Evolutionary conservation across 352 stramenopile genomes (phyloP).

Genomic region (Phytophthora tubulina): DNA sequence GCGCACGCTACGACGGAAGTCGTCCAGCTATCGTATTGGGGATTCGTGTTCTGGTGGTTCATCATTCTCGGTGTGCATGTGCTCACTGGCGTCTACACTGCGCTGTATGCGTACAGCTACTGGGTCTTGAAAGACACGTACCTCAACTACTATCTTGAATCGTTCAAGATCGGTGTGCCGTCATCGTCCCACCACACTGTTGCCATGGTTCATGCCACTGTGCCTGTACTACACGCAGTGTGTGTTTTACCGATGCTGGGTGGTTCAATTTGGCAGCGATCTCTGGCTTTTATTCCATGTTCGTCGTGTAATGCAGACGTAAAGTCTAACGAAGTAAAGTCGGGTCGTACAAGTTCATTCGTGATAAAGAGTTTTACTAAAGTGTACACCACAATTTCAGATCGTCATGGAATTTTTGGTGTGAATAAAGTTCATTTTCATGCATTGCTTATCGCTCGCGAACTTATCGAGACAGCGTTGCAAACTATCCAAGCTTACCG

Average conservation of each 20-base stretch:
- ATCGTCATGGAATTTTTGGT: constrained; percentile 27
- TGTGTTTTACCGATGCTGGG: constrained; percentile 24
- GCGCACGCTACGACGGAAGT: no score
- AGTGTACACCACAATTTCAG: neutral
- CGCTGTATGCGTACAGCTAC: neutral
- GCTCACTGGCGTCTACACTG: constrained; percentile 1
- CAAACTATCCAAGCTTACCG: constrained; percentile 37
- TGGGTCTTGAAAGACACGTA: constrained; percentile 5
- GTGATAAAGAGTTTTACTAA: neutral
- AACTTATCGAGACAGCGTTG: constrained; percentile 32
- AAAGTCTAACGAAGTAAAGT: neutral
- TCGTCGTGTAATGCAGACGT: neutral
- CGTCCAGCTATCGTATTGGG: constrained; percentile 17
- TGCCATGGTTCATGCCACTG: constrained; percentile 16
- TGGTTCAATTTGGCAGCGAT: constrained; percentile 13
- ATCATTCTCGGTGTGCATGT: constrained; percentile 20
- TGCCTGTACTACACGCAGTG: constrained; percentile 26
- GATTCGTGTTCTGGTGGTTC: constrained; percentile 26
- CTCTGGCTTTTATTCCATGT: constrained; percentile 14
- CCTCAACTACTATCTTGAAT: constrained; percentile 10
- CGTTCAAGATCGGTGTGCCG: constrained; percentile 26
- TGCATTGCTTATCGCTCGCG: constrained; percentile 21
- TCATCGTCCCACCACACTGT: constrained; percentile 18
- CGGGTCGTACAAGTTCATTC: neutral
- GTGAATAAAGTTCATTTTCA: constrained; percentile 38